Evolutionary conservation across 2,329 filamentous ascomycete genomes (phyloP).

Genomic region (Colletotrichum cordylinicola): DNA sequence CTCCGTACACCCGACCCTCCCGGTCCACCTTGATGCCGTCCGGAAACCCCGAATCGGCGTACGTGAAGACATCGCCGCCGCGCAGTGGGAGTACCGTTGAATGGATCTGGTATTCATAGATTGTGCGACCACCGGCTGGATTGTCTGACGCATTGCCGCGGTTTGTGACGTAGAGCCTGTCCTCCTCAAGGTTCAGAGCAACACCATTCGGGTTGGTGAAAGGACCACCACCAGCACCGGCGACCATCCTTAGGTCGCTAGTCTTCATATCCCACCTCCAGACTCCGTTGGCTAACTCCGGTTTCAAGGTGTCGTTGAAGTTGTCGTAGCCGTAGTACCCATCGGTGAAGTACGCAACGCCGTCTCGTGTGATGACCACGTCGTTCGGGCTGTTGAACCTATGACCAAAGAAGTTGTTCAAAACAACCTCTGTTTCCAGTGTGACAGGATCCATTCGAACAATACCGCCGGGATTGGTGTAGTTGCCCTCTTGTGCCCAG

Average conservation of each 20-base stretch:
- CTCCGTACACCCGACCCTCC: constrained; percentile 17
- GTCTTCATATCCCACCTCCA: constrained; percentile 23
- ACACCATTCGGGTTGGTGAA: constrained; percentile 26
- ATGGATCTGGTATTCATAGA: constrained; percentile 14
- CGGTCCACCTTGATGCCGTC: constrained; percentile 22
- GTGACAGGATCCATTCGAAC: constrained; percentile 18
- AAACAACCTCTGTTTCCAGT: constrained; percentile 17
- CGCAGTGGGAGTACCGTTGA: background rate
- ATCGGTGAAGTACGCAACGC: constrained; percentile 23
- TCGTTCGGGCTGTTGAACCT: constrained; percentile 26
- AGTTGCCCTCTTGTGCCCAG: constrained; percentile 23
- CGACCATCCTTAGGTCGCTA: constrained; percentile 11
- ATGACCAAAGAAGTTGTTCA: constrained; percentile 22
- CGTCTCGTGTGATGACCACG: constrained; percentile 16
- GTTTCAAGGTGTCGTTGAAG: constrained; percentile 24
- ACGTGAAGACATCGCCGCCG: constrained; percentile 18
- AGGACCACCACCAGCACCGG: constrained; percentile 19
- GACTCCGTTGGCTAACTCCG: constrained; percentile 23
- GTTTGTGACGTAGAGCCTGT: constrained; percentile 24
- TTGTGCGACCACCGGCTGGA: constrained; percentile 21
- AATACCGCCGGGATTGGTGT: constrained; percentile 13
- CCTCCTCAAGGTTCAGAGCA: constrained; percentile 18
- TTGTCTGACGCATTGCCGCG: constrained; percentile 21
- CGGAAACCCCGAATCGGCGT: constrained; percentile 23
- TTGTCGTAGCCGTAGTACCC: constrained; percentile 24